Conservation (phyloP, 2,329 filamentous ascomycete genomes). For the Colletotrichum gigasporum region DNA sequence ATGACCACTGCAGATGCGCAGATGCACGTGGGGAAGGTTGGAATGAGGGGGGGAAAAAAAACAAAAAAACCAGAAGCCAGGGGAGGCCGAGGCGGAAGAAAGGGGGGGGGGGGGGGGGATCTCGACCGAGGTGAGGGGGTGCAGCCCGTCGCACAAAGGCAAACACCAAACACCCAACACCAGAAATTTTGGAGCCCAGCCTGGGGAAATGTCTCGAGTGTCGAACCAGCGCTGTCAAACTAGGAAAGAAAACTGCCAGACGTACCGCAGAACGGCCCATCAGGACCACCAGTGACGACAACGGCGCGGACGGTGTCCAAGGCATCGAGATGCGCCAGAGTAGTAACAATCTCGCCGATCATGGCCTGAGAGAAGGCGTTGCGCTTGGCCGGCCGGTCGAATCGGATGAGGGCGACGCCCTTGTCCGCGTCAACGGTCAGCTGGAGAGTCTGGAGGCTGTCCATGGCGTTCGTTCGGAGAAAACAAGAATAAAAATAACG, state of each 20-base stretch:
- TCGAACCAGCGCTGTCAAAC: neutral
- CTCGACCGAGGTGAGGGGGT: neutral
- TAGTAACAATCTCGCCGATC: slow-evolving; percentile 53
- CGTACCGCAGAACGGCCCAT: slow-evolving; percentile 48
- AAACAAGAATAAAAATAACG: neutral
- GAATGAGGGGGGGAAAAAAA: neutral
- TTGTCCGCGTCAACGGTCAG: slow-evolving; percentile 22
- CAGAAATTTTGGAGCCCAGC: neutral
- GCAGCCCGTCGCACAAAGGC: neutral
- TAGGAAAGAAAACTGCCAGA: neutral
- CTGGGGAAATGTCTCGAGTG: neutral
- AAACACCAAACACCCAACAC: neutral
- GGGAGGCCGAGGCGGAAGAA: too few relatives aligned
- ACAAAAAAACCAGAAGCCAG: neutral
- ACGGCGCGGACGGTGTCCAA: slow-evolving; percentile 43
- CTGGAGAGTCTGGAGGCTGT: slow-evolving; percentile 22
- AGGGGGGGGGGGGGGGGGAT: neutral
- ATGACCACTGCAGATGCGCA: neutral
- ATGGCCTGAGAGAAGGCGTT: slow-evolving; percentile 66
- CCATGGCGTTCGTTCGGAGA: slow-evolving; percentile 14
- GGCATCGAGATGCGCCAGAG: slow-evolving; percentile 27
- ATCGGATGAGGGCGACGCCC: slow-evolving; percentile 26
- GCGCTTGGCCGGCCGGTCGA: slow-evolving; percentile 61
- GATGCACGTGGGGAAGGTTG: slow-evolving; percentile 4
- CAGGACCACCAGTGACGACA: slow-evolving; percentile 45